Evolutionary conservation across 176 grass and related monocot genomes (phyloP).

Genomic region (Secale cereale): DNA sequence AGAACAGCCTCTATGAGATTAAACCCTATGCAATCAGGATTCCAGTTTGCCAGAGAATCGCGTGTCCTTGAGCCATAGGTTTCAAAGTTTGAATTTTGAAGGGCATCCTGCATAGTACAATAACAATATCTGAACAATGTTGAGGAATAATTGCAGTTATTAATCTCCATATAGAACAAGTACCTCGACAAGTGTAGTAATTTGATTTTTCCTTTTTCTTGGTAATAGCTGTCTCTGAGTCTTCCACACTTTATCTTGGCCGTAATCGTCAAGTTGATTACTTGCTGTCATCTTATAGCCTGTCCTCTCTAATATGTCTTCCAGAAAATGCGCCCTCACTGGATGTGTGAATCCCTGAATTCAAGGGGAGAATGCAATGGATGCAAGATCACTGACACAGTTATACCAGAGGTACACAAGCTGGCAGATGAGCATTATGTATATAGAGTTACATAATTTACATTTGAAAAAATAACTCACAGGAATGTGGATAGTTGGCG

Average conservation of each 20-base stretch:
- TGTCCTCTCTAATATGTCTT: conserved; percentile 94
- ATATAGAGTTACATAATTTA: conserved; percentile 10
- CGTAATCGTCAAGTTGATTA: conserved; percentile 97
- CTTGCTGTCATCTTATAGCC: conserved; percentile 89
- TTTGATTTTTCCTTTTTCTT: conserved; percentile 96
- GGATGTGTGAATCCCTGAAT: conserved; percentile 90
- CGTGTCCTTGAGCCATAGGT: conserved; percentile 72
- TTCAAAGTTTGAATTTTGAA: conserved; percentile 77
- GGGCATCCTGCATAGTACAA: conserved; percentile 64
- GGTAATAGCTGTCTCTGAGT: conserved; percentile 81
- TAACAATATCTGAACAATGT: conserved; percentile 22
- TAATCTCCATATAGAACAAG: conserved; percentile 2
- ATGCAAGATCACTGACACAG: conserved; percentile 20
- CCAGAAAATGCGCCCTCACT: conserved; percentile 88
- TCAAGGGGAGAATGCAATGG: conserved; percentile 15
- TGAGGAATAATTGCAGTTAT: conserved; percentile 6
- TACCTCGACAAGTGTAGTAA: conserved; percentile 92
- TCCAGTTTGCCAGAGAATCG: conserved; percentile 89
- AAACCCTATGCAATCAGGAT: conserved; percentile 95
- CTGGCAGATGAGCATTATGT: conserved; percentile 6
- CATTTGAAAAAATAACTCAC: conserved; percentile 46
- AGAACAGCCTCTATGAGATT: conserved; percentile 93
- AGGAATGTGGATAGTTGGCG: conserved; percentile 90
- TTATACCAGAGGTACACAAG: conserved; percentile 7
- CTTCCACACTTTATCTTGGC: conserved; percentile 99